phyloP scores from a whole-genome alignment of 768 basidiomycete genomes.

The Suillus placidus region DNA sequence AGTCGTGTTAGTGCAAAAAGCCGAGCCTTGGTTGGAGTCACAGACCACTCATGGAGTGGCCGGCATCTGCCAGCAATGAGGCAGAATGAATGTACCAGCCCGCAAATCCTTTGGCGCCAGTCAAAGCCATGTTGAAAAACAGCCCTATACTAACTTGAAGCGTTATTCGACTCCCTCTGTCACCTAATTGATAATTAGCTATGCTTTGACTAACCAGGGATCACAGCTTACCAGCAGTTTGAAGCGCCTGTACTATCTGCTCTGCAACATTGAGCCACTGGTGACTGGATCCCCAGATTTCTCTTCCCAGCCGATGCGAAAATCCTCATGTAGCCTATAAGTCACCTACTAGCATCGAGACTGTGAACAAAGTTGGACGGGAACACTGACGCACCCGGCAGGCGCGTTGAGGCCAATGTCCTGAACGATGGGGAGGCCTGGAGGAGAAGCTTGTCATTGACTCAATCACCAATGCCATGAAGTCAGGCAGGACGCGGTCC shows the following conservation, averaged over 20 bases:
- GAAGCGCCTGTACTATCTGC: slow-evolving; percentile 66
- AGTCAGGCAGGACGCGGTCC: background rate
- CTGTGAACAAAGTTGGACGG: no score
- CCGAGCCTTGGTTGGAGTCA: slow-evolving; percentile 16
- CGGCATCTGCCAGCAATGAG: slow-evolving; percentile 89
- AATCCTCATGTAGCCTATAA: slow-evolving; percentile 90
- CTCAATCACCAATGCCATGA: background rate
- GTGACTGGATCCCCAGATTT: slow-evolving; percentile 22
- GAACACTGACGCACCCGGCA: no score
- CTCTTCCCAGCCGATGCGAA: slow-evolving; percentile 78
- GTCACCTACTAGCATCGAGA: no score
- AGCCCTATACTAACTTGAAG: slow-evolving; percentile 87
- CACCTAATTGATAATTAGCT: slow-evolving; percentile 47
- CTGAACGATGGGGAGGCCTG: slow-evolving; percentile 94
- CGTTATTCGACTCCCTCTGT: slow-evolving; percentile 83
- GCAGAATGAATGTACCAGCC: slow-evolving; percentile 92
- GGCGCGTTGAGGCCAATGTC: no score
- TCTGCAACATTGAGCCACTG: no score
- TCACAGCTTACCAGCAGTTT: slow-evolving; percentile 58
- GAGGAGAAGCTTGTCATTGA: slow-evolving; percentile 41
- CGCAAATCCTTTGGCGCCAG: slow-evolving; percentile 81
- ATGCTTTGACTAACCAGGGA: background rate
- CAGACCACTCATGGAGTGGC: slow-evolving; percentile 86
- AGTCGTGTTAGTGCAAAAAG: slow-evolving; percentile 14
- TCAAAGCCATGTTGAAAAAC: slow-evolving; percentile 79